phyloP scores from a whole-genome alignment of 768 basidiomycete species.

The Hypholoma sublateritium region DNA sequence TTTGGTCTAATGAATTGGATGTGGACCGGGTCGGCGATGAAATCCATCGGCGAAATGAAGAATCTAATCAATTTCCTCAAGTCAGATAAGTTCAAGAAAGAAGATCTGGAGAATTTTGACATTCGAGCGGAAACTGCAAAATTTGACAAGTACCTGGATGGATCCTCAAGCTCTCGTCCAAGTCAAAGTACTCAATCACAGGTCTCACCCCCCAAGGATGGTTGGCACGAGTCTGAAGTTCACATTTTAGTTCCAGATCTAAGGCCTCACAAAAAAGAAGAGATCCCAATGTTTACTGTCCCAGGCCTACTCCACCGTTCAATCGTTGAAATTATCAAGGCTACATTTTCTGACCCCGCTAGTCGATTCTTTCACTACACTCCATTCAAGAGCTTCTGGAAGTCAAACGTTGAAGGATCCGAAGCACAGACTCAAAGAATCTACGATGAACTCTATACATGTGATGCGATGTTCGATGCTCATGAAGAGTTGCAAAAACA shows the following conservation, averaged over 20 bases:
- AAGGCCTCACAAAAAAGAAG: neutral
- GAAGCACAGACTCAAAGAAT: constrained; percentile 5
- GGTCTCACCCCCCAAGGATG: neutral
- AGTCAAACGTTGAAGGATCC: neutral
- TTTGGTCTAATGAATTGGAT: constrained; percentile 22
- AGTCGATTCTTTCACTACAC: neutral
- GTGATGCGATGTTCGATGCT: constrained; percentile 17
- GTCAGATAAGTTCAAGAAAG: constrained; percentile 14
- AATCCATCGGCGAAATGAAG: constrained; percentile 10
- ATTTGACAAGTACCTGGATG: constrained; percentile 7
- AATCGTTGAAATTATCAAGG: neutral
- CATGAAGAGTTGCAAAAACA: constrained; percentile 12
- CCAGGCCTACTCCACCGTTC: neutral
- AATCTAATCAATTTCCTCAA: constrained; percentile 15
- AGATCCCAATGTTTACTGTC: neutral
- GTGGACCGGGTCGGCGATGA: constrained; percentile 18
- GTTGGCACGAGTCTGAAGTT: neutral
- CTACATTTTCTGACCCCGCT: neutral
- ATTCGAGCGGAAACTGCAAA: constrained; percentile 6
- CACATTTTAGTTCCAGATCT: neutral
- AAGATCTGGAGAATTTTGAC: constrained; percentile 10
- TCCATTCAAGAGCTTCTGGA: neutral
- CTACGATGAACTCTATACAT: constrained; percentile 21
- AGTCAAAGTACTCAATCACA: neutral
- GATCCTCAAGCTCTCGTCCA: neutral